Evolutionary conservation across 495 filamentous ascomycete species (phyloP), one percentile per base, ranked within the genome.

Genomic region (Penicillium maclennaniae): DNA sequence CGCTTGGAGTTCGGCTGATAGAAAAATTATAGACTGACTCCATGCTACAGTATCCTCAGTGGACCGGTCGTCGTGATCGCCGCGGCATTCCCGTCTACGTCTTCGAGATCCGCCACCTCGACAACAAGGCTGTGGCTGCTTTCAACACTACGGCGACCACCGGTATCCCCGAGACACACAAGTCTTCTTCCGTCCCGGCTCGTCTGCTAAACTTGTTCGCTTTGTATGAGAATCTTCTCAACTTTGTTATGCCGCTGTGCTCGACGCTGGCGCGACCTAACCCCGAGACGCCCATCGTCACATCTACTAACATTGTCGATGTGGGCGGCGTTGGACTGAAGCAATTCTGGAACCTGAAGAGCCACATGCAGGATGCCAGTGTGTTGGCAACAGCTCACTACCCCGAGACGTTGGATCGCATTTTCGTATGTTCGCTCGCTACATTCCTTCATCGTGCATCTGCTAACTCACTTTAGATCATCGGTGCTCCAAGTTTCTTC

Each of bases 301-400:
- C 90, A 48, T 86, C 82, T 50, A 95, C 86, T 58, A 95, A 93
- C 68, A 92, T 96, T 48, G 89, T 95, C 49, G 90, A 96, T 66
- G 86, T 96, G 47, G 86, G 82, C 45, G 79, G 83, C 27, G 89
- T 95, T 4, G 87, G 89, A 15, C 68, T 96, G 68, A 88, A 87
- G 76, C 89, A 92, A 72, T 92, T 96, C 64, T 96, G 91, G 91
- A 91, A 91, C 69, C 72, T 96, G 64, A 90, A 91, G 77, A 71
- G 71, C 8, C 89, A 95, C 65, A 93, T 96, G 90, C 91, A 95
- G 70, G 89, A 91, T 65, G 88, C 90, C 0, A 88, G 84, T 67
- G 80, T 80, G 39, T 77, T 95, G 44, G 89, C 91, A n/a, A 95
- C 91, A 15, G 89, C 89, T 3, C 88, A 93, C 70, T 96, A 95